phyloP scores from a whole-genome alignment of 352 stramenopile genomes.

The Phytophthora hibernalis region DNA sequence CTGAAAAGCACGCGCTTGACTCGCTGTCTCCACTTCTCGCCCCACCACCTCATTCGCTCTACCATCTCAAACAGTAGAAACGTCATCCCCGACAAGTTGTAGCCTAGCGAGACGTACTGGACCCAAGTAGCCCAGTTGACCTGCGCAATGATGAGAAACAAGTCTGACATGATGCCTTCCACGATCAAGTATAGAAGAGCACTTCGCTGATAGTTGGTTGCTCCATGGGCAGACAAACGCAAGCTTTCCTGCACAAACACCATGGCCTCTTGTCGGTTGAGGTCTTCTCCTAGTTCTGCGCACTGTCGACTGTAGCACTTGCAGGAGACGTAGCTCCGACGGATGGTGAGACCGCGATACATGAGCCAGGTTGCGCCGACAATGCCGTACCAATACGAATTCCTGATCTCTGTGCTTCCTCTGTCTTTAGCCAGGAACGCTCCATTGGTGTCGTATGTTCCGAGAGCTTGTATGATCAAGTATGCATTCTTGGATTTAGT shows the following conservation, averaged over 20 bases:
- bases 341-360: slow-evolving; percentile 2
- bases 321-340: not conserved
- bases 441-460: slow-evolving; percentile 20
- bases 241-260: slow-evolving; percentile 14
- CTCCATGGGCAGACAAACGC: slow-evolving; percentile 1
- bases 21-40: not conserved
- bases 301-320: not conserved
- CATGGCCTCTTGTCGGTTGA: not conserved
- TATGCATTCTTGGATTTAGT: slow-evolving; percentile 7
- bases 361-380: not conserved
- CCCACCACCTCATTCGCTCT: slow-evolving; percentile 3
- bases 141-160: slow-evolving; percentile 21
- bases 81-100: slow-evolving; percentile 9
- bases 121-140: not conserved
- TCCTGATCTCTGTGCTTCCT: not conserved
- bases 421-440: slow-evolving; percentile 2
- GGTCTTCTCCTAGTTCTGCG: not conserved
- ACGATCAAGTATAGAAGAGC: slow-evolving; percentile 22
- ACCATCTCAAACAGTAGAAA: slow-evolving; percentile 13
- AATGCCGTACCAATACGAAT: slow-evolving; percentile 5
- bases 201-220: slow-evolving; percentile 6
- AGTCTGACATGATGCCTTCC: slow-evolving; percentile 14
- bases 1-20: slow-evolving; percentile 16
- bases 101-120: slow-evolving; percentile 8
- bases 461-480: not conserved